A percentile compares a stretch with the other conserved stretches of the same genome.
Evolutionary conservation across 306 rosid species (phyloP).

Genomic region (Inga oerstediana): DNA sequence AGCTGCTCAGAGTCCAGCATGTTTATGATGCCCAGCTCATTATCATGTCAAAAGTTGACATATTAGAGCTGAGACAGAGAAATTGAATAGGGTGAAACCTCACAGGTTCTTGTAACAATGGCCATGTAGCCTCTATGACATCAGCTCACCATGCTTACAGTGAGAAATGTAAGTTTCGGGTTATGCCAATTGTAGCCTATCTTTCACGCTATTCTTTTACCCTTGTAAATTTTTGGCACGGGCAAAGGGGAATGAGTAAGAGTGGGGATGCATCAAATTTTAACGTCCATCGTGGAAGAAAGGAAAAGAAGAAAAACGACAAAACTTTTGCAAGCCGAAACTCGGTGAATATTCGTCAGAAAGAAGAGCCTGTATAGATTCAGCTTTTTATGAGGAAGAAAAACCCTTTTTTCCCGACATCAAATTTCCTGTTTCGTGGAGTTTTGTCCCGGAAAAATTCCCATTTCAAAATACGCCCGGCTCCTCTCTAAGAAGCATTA

Average conservation of each 20-base stretch:
- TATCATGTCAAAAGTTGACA: background rate
- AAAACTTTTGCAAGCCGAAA: background rate
- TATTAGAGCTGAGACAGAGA: background rate
- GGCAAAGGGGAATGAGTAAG: background rate
- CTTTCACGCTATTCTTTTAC: background rate
- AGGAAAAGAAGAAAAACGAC: background rate
- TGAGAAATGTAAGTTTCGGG: background rate
- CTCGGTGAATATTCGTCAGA: constrained; percentile 30
- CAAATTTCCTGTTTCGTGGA: constrained; percentile 14
- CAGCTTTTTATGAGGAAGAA: background rate
- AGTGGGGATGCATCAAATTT: background rate
- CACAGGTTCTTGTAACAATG: background rate
- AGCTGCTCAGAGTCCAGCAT: background rate
- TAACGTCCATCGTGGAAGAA: background rate
- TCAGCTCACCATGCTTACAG: background rate
- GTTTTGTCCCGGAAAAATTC: constrained; percentile 20
- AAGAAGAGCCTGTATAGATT: constrained; percentile 4
- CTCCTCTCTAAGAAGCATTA: background rate
- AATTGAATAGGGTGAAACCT: background rate
- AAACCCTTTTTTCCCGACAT: constrained; percentile 14
- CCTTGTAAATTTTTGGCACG: background rate
- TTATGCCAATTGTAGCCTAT: background rate
- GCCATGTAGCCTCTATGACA: background rate
- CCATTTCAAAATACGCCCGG: background rate
- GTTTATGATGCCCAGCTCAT: background rate